Evolutionary conservation across 148 eudicot genomes (phyloP).

Genomic region (Polygonum maritimum): DNA sequence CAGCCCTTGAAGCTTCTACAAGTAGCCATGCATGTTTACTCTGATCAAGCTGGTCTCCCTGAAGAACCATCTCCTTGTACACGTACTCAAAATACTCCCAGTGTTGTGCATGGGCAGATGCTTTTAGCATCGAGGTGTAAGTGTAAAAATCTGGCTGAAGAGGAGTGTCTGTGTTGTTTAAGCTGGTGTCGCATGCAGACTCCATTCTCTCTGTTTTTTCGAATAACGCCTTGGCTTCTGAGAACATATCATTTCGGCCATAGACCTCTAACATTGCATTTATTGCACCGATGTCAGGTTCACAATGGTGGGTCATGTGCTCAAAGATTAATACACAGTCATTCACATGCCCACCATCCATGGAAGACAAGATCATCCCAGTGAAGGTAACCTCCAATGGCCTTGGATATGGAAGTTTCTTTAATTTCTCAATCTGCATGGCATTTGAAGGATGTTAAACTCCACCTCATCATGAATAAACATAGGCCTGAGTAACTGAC

Average conservation of each 20-base stretch:
- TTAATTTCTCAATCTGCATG: conserved; percentile 67
- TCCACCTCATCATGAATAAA: neutral
- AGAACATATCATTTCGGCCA: conserved; percentile 78
- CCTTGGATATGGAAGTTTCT: conserved; percentile 41
- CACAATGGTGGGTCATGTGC: conserved; percentile 37
- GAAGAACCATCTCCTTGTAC: conserved; percentile 76
- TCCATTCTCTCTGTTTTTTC: conserved; percentile 36
- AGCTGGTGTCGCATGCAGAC: conserved; percentile 17
- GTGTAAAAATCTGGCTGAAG: conserved; percentile 53
- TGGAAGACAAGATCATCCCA: conserved; percentile 74
- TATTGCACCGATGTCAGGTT: conserved; percentile 59
- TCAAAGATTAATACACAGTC: conserved; percentile 61
- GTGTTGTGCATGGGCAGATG: conserved; percentile 62
- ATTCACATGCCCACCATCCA: conserved; percentile 60
- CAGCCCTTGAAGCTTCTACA: conserved; percentile 75
- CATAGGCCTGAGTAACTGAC: neutral
- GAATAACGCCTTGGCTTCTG: conserved; percentile 69
- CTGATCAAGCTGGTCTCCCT: conserved; percentile 57
- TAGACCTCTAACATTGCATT: conserved; percentile 83
- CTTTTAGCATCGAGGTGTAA: conserved; percentile 67
- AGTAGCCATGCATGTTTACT: conserved; percentile 48
- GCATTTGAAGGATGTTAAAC: neutral
- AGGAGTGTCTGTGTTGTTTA: conserved; percentile 23
- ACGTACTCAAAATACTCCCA: conserved; percentile 95
- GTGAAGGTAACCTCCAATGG: conserved; percentile 77